Percentiles rank a stretch among this genome's conserved stretches.
phyloP scores from a whole-genome alignment of 805 yeast species.

The Torulaspora delbrueckii region DNA sequence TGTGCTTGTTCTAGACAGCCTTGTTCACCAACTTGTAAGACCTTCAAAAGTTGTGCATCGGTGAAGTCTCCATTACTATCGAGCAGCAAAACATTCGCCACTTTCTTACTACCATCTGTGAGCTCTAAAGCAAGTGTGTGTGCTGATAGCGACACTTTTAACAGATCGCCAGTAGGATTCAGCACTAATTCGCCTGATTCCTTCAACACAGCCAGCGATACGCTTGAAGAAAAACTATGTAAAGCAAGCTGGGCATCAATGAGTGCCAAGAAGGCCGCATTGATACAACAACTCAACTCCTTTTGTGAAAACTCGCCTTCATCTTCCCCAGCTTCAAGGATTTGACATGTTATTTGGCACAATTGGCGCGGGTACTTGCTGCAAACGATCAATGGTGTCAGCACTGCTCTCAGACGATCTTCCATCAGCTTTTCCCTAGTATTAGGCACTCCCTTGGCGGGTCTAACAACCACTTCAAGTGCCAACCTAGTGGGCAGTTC shows the following conservation, averaged over 20 bases:
- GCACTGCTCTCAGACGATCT: conserved; percentile 57
- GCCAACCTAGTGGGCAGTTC: conserved; percentile 77
- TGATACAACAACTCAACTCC: conserved; percentile 65
- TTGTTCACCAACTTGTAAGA: conserved; percentile 48
- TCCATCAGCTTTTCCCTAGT: conserved; percentile 74
- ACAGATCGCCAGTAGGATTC: conserved; percentile 45
- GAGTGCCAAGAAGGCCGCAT: conserved; percentile 68
- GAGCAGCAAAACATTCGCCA: conserved; percentile 54
- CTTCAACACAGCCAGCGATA: conserved; percentile 41
- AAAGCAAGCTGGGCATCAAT: conserved; percentile 76
- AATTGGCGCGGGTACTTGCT: conserved; percentile 73
- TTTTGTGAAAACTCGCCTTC: conserved; percentile 35
- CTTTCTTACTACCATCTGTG: conserved; percentile 42
- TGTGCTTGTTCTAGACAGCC: conserved; percentile 44
- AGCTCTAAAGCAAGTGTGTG: conserved; percentile 61
- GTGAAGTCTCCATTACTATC: conserved; percentile 72
- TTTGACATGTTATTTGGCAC: conserved; percentile 63
- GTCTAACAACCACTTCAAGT: conserved; percentile 72
- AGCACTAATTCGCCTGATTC: conserved; percentile 33
- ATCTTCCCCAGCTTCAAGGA: conserved; percentile 44
- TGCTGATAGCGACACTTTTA: conserved; percentile 46
- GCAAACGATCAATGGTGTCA: conserved; percentile 56
- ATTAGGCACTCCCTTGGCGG: conserved; percentile 68
- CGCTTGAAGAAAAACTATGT: conserved; percentile 55
- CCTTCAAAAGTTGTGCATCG: conserved; percentile 47